Base-by-base conservation (phyloP, 2,329 filamentous ascomycete genomes). In the Leptoxyphium fumago region DNA sequence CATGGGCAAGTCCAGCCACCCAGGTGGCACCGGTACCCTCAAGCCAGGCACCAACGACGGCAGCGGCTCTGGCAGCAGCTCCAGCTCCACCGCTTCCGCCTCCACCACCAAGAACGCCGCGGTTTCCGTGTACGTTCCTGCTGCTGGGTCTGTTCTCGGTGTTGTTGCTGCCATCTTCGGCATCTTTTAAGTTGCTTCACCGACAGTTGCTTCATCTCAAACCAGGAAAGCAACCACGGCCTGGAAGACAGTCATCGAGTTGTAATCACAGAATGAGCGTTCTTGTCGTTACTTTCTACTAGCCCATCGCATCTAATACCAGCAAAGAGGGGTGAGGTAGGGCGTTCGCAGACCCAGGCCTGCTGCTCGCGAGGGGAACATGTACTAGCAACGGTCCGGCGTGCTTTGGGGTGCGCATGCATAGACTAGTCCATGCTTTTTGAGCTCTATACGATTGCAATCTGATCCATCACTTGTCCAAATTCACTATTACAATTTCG, bases 101-200 rank as follows among this genome's bases (percentile, higher is more conserved):
- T 48, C 46, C 44, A 52, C 57, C 49, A 57, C 53, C 29, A 57
- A 58, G 43, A 64, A 62, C 50, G 66, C 66, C 29, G 67, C 67
- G 43, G 56, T 56, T 45, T 53, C 58, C 34, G 49, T 70, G 29
- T 63, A 65, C 50, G 60, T 69, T 30, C 60, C 62, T 43, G 62
- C 62, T 44, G 63, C 63, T 48, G 63, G 68, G 43, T 64, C 64
- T 51, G 52, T 70, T 41, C 61, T 66, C 43, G 68, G 67, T 57
- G 61, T 71, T 47, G 57, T 68, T 42, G 67, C 68, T 46, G 66
- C 67, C 54, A 59, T 71, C 53, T 63, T 71, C 48, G 64, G 62
- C 49, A 55, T 66, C 50, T 58, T 70, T 47, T 71, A 64, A 66
- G 60, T 39, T 9, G 9, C 32, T 36, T 36, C 11, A 36, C 21